These are phyloP conservation scores for Fistulifera pelliculosa DNA, from an alignment of 108 stramenopile species.

Conservation along the genomic window DNA sequence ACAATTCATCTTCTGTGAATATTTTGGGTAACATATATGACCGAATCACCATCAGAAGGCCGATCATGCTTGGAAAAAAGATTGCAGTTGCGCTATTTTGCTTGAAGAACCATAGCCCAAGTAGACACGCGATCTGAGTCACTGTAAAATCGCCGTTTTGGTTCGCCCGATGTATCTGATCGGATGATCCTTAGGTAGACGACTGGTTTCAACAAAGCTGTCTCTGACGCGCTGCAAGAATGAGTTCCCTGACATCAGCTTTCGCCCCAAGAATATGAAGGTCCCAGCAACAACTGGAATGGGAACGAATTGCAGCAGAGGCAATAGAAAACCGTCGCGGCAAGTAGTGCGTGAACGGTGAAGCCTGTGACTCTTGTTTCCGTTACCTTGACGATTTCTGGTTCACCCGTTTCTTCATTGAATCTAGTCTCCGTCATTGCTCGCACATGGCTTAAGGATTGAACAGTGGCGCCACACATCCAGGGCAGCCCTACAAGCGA, in stretches of 20 bases:
- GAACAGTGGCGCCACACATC: constrained; percentile 97
- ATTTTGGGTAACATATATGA: constrained; percentile 63
- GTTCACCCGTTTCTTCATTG: constrained; percentile 63
- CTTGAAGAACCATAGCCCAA: constrained; percentile 86
- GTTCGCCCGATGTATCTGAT: constrained; percentile 61
- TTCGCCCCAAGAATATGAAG: constrained; percentile 90
- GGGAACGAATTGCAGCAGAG: constrained; percentile 72
- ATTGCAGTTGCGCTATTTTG: constrained; percentile 82
- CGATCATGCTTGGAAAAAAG: constrained; percentile 94
- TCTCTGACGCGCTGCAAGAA: constrained; percentile 65
- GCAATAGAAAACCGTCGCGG: constrained; percentile 69
- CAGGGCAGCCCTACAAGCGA: constrained; percentile 90
- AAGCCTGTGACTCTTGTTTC: constrained; percentile 92
- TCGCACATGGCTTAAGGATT: constrained; percentile 87
- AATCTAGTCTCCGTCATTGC: constrained; percentile 77
- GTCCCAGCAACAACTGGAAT: constrained; percentile 92
- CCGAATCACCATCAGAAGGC: constrained; percentile 81
- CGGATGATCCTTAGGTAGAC: constrained; percentile 58
- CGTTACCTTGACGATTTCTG: constrained; percentile 64
- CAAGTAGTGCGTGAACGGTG: constrained; percentile 81
- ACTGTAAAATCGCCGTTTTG: constrained; percentile 62
- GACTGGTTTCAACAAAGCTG: constrained; percentile 48
- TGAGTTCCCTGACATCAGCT: constrained; percentile 75
- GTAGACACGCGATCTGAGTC: constrained; percentile 57
- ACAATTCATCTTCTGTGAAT: constrained; percentile 72